Percentiles rank a stretch among this genome's conserved stretches.
Evolutionary conservation across 2,329 filamentous ascomycete genomes (phyloP).

Genomic region (Lomentospora prolificans): DNA sequence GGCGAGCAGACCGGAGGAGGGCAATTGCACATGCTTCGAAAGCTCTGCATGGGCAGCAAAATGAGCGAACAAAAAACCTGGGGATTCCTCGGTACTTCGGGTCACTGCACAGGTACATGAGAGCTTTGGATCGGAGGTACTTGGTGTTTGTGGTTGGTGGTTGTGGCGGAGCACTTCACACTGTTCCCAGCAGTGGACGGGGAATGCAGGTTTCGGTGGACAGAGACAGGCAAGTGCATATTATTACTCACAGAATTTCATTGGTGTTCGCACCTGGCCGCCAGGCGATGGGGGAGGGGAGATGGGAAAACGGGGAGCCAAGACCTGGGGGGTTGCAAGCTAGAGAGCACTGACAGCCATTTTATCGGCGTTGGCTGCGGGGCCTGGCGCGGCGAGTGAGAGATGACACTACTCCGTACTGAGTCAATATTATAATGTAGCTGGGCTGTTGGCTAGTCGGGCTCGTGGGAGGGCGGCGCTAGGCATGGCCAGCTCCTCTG

Average conservation of each 20-base stretch:
- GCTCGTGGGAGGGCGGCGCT: neutral
- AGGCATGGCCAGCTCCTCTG: neutral
- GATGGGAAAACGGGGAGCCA: too few species aligned
- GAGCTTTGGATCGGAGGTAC: neutral
- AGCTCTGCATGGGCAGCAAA: neutral
- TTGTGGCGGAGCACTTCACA: neutral
- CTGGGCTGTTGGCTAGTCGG: neutral
- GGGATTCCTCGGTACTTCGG: neutral
- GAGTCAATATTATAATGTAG: too few species aligned
- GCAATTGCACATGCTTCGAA: neutral
- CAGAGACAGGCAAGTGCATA: neutral
- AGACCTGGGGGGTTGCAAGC: neutral
- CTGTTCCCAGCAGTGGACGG: neutral
- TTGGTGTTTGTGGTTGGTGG: neutral
- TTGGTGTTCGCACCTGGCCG: too few species aligned
- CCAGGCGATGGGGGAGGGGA: too few species aligned
- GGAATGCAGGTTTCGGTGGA: neutral
- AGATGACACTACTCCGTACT: neutral
- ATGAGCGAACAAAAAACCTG: neutral
- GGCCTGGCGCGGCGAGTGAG: too few species aligned
- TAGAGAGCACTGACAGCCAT: too few species aligned
- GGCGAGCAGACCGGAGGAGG: neutral
- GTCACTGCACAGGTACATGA: neutral
- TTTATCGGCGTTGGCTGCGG: neutral
- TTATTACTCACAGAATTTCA: too few species aligned